These are phyloP conservation scores for Moniliophthora roreri DNA, from an alignment of 1,284 basidiomycete species.

Conservation along the genomic window DNA sequence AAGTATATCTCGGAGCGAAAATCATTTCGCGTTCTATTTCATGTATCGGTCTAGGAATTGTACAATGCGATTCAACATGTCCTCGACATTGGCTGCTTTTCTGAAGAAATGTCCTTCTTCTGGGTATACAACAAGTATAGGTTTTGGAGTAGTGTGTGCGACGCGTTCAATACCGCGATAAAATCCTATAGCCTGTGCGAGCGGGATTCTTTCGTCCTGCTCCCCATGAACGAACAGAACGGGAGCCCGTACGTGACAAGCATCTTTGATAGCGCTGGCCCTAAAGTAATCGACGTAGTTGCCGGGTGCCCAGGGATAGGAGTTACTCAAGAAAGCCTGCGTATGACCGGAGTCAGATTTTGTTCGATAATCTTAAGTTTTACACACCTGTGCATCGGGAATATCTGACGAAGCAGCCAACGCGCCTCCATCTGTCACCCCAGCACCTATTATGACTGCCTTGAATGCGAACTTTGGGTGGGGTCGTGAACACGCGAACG, in stretches of 20 bases:
- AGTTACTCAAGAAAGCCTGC: background rate
- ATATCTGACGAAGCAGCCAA: background rate
- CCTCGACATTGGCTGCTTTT: too few relatives aligned
- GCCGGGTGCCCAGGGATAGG: conserved; percentile 8
- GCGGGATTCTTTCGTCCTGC: conserved; percentile 15
- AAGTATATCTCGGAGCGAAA: too few relatives aligned
- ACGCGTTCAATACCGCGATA: conserved; percentile 19
- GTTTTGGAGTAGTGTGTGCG: conserved; percentile 11
- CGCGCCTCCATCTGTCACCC: background rate
- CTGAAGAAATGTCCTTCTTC: conserved; percentile 11
- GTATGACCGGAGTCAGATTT: too few relatives aligned
- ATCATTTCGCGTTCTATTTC: too few relatives aligned
- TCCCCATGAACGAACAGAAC: conserved; percentile 16
- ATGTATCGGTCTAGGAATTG: too few relatives aligned
- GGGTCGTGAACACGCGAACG: conserved; percentile 15
- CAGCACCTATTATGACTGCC: conserved; percentile 9
- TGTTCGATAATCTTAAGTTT: too few relatives aligned
- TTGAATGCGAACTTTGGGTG: conserved; percentile 11
- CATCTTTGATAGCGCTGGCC: conserved; percentile 14
- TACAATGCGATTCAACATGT: too few relatives aligned
- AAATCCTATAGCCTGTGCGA: conserved; percentile 17
- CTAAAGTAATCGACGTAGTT: conserved; percentile 13
- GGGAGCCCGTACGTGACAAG: conserved; percentile 14
- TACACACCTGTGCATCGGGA: too few relatives aligned
- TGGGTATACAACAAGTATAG: conserved; percentile 18